phyloP scores from a whole-genome alignment of 2,329 filamentous ascomycete species.

The Apiospora arundinis region DNA sequence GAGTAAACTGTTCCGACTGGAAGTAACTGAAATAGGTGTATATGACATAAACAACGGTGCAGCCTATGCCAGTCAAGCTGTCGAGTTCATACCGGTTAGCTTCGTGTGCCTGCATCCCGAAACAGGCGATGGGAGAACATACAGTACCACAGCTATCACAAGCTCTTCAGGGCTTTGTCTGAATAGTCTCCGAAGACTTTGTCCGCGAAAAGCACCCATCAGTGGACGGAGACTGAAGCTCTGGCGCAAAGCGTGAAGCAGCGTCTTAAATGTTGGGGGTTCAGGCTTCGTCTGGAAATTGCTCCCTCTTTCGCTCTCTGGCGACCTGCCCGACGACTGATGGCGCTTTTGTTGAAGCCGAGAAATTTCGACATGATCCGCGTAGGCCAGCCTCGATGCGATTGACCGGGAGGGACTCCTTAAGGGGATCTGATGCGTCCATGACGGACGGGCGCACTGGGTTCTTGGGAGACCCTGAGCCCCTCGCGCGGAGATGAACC shows the following conservation, averaged over 20 bases:
- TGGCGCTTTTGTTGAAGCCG: constrained; percentile 34
- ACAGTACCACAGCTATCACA: constrained; percentile 50
- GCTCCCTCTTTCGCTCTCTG: constrained; percentile 27
- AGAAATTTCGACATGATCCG: constrained; percentile 25
- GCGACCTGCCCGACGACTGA: constrained; percentile 33
- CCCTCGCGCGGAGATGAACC: background rate
- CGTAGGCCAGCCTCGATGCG: constrained; percentile 21
- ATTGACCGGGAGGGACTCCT: background rate
- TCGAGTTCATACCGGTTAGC: constrained; percentile 31
- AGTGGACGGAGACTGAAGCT: constrained; percentile 44
- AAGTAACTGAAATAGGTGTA: constrained; percentile 61
- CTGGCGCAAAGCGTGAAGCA: constrained; percentile 41
- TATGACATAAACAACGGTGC: constrained; percentile 45
- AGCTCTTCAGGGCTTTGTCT: constrained; percentile 52
- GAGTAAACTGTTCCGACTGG: constrained; percentile 60
- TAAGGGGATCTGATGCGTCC: background rate
- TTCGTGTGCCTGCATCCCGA: background rate
- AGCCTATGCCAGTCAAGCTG: constrained; percentile 45
- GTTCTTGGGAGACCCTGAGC: constrained; percentile 1
- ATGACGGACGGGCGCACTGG: background rate
- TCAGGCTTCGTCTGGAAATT: constrained; percentile 32
- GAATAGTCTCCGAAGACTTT: constrained; percentile 46
- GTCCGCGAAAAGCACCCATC: constrained; percentile 45
- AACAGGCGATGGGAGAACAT: constrained; percentile 28
- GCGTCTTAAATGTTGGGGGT: constrained; percentile 33